Evolutionary conservation across 331 rosid species (phyloP).

Genomic region (Quercus tomentella): DNA sequence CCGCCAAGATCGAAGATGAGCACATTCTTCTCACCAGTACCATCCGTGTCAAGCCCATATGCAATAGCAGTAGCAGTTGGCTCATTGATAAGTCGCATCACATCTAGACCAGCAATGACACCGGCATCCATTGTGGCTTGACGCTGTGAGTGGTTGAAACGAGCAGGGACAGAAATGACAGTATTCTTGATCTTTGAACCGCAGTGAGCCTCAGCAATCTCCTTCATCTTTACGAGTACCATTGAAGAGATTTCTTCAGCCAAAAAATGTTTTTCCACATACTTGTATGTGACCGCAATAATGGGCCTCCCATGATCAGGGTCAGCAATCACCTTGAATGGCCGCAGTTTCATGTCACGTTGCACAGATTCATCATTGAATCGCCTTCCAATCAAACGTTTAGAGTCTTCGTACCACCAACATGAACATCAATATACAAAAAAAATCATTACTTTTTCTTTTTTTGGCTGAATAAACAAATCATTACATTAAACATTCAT

Average conservation of each 20-base stretch:
- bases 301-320: slow-evolving; percentile 51
- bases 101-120: no score
- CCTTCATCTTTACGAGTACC: slow-evolving; percentile 70
- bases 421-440: not conserved
- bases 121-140: no score
- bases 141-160: slow-evolving; percentile 33
- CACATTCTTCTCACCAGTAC: slow-evolving; percentile 54
- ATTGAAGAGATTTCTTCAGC: slow-evolving; percentile 81
- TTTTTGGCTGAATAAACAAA: no score
- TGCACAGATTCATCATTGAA: slow-evolving; percentile 50
- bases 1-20: slow-evolving; percentile 30
- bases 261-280: slow-evolving; percentile 57
- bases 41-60: slow-evolving; percentile 70
- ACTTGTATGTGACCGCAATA: slow-evolving; percentile 65
- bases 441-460: no score
- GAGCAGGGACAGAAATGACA: slow-evolving; percentile 67
- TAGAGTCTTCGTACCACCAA: slow-evolving; percentile 38
- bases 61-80: slow-evolving; percentile 48
- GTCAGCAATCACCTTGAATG: slow-evolving; percentile 64
- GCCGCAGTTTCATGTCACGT: slow-evolving; percentile 63
- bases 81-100: no score
- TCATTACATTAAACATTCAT: no score
- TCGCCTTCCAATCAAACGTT: slow-evolving; percentile 66
- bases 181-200: slow-evolving; percentile 57
- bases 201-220: slow-evolving; percentile 60